A percentile compares a stretch with the other conserved stretches of the same genome.
These are phyloP conservation scores for Trametes meyenii DNA, from an alignment of 768 basidiomycete genomes.

Conservation along the genomic window DNA sequence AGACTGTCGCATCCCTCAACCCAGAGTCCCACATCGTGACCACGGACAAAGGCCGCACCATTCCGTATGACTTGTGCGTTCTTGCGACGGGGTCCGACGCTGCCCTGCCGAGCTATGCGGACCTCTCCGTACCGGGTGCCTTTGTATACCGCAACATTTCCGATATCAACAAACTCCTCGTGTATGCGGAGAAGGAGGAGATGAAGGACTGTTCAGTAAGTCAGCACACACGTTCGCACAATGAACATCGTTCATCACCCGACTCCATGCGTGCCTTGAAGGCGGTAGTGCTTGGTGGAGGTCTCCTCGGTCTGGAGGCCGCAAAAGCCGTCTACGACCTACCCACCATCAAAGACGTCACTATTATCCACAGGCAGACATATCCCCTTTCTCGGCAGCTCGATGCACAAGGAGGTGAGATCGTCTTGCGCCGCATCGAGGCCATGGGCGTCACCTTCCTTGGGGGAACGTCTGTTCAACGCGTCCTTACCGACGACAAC, in stretches of 20 bases:
- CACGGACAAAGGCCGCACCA: constrained; percentile 46
- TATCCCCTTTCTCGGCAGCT: constrained; percentile 63
- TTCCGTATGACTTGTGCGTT: constrained; percentile 64
- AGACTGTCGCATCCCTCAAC: constrained; percentile 47
- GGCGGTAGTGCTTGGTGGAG: constrained; percentile 68
- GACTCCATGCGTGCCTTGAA: neutral
- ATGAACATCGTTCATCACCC: neutral
- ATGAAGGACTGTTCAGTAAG: constrained; percentile 37
- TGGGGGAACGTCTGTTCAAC: constrained; percentile 43
- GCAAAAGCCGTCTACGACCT: constrained; percentile 74
- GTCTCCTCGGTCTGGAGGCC: constrained; percentile 72
- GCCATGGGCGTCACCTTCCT: constrained; percentile 60
- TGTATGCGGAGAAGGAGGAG: constrained; percentile 51
- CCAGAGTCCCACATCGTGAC: constrained; percentile 45
- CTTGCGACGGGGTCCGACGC: constrained; percentile 73
- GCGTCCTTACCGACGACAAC: constrained; percentile 39
- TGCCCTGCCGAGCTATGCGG: constrained; percentile 59
- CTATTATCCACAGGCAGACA: constrained; percentile 53
- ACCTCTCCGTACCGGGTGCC: constrained; percentile 51
- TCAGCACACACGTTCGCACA: neutral
- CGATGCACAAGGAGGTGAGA: constrained; percentile 58
- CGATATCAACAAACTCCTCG: constrained; percentile 65
- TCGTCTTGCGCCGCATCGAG: constrained; percentile 61
- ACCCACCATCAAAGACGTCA: constrained; percentile 46
- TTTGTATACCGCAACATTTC: constrained; percentile 76